These are phyloP conservation scores for Aspergillus nidulans DNA, from an alignment of 495 filamentous ascomycete species.

Conservation along the genomic window DNA sequence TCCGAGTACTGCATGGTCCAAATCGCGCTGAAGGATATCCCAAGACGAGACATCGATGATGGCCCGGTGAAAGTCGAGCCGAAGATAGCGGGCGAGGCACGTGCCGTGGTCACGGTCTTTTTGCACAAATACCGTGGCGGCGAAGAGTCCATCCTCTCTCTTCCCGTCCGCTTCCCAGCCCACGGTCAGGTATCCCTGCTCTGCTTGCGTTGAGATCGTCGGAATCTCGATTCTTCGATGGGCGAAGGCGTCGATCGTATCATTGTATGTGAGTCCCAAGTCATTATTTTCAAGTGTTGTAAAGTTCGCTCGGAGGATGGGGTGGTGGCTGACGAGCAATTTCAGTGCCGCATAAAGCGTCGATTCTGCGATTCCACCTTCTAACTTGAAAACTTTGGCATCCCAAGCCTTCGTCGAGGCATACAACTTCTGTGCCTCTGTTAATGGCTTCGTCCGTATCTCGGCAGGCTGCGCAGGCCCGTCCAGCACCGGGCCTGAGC, in stretches of 20 bases:
- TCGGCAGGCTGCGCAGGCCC: not conserved
- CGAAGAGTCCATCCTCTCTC: not conserved
- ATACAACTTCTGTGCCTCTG: not conserved
- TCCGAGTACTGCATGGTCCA: not conserved
- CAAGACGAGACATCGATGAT: slow-evolving; percentile 6
- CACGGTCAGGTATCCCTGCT: not conserved
- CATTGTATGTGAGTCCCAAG: not conserved
- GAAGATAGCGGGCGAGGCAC: slow-evolving; percentile 5
- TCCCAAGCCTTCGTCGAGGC: not conserved
- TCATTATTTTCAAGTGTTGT: not conserved
- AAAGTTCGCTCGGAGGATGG: slow-evolving; percentile 3
- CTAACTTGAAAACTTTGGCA: not conserved
- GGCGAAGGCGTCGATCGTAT: not conserved
- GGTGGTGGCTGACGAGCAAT: not conserved
- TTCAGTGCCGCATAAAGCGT: slow-evolving; percentile 2
- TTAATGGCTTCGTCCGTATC: not conserved
- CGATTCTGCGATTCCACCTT: slow-evolving; percentile 4
- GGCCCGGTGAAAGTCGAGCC: slow-evolving; percentile 6
- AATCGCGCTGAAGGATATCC: not conserved
- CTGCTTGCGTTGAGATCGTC: not conserved
- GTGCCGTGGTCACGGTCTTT: not conserved
- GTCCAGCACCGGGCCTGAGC: not conserved
- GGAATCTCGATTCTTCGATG: not conserved
- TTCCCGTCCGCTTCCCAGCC: not conserved
- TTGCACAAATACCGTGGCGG: not conserved